Percentiles rank a stretch among this genome's conserved stretches.
phyloP scores from a whole-genome alignment of 2,329 filamentous ascomycete species.

The Aureobasidium pullulans region DNA sequence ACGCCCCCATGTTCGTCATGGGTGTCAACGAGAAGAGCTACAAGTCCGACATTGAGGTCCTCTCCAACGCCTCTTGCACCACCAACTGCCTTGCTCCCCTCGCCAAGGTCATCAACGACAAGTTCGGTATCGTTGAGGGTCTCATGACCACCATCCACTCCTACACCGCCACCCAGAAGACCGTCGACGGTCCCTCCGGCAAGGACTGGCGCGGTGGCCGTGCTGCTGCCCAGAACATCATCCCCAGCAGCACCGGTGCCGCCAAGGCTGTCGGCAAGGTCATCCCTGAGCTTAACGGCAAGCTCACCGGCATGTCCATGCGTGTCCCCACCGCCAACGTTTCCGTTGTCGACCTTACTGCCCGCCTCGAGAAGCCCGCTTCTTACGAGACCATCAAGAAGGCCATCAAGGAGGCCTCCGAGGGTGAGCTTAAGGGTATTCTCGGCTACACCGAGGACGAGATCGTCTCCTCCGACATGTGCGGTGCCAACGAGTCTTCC shows the following conservation, averaged over 20 bases:
- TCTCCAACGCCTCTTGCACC: slow-evolving; percentile 99
- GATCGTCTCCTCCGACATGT: slow-evolving; percentile 87
- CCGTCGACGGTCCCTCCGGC: slow-evolving; percentile 90
- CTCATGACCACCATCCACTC: slow-evolving; percentile 99
- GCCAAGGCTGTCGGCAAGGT: slow-evolving; percentile 99
- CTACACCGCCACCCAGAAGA: slow-evolving; percentile 99
- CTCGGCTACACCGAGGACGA: slow-evolving; percentile 96
- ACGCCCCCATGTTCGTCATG: slow-evolving; percentile 99
- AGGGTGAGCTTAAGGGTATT: slow-evolving; percentile 81
- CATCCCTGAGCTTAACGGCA: slow-evolving; percentile 95
- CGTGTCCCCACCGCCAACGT: slow-evolving; percentile 98
- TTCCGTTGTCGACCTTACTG: slow-evolving; percentile 96
- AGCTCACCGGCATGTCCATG: slow-evolving; percentile 99
- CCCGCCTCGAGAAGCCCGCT: slow-evolving; percentile 85
- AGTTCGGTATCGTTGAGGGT: slow-evolving; percentile 95
- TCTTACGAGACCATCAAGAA: slow-evolving; percentile 88
- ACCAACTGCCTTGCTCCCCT: slow-evolving; percentile 99
- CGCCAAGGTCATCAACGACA: slow-evolving; percentile 98
- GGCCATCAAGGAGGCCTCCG: slow-evolving; percentile 74
- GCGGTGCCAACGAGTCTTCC: slow-evolving; percentile 86
- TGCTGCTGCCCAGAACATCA: slow-evolving; percentile 99
- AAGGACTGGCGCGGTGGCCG: slow-evolving; percentile 99
- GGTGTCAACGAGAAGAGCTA: slow-evolving; percentile 96
- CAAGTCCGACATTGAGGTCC: slow-evolving; percentile 82
- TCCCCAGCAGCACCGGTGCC: slow-evolving; percentile 96